These are phyloP conservation scores for Sphaerulina musiva DNA, from an alignment of 2,329 filamentous ascomycete species.

Conservation along the genomic window DNA sequence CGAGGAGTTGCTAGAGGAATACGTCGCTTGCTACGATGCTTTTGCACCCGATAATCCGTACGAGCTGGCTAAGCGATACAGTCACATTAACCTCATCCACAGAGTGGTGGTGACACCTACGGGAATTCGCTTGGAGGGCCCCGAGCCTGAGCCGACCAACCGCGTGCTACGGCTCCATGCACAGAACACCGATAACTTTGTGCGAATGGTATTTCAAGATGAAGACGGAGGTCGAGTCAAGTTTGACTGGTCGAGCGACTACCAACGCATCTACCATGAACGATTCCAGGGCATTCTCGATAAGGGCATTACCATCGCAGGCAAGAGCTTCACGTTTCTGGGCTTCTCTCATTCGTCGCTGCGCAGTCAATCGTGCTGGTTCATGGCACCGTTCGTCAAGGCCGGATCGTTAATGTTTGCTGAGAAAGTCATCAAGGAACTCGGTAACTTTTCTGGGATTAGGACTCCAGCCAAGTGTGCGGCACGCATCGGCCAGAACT, in stretches of 20 bases:
- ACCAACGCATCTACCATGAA: conserved; percentile 47
- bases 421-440: conserved; percentile 37
- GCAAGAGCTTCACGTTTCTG: conserved; percentile 58
- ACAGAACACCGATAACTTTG: conserved; percentile 55
- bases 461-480: conserved; percentile 52
- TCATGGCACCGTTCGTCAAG: conserved; percentile 46
- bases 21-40: conserved; percentile 37
- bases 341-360: conserved; percentile 77
- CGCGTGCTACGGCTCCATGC: conserved; percentile 62
- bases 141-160: conserved; percentile 59
- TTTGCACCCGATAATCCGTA: conserved; percentile 26
- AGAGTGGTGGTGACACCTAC: conserved; percentile 37
- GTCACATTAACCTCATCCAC: conserved; percentile 34
- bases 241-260: conserved; percentile 48
- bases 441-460: conserved; percentile 50
- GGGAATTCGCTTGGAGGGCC: conserved; percentile 40
- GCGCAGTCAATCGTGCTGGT: conserved; percentile 65
- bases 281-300: conserved; percentile 58
- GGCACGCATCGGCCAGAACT: conserved; percentile 58
- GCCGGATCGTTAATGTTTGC: conserved; percentile 32
- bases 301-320: conserved; percentile 57
- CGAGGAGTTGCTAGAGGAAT: conserved; percentile 35
- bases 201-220: conserved; percentile 67
- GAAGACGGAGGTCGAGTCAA: conserved; percentile 62
- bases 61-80: conserved; percentile 30